Evolutionary conservation across 495 filamentous ascomycete species (phyloP).

Genomic region (Pyrenopolyporus hunteri): DNA sequence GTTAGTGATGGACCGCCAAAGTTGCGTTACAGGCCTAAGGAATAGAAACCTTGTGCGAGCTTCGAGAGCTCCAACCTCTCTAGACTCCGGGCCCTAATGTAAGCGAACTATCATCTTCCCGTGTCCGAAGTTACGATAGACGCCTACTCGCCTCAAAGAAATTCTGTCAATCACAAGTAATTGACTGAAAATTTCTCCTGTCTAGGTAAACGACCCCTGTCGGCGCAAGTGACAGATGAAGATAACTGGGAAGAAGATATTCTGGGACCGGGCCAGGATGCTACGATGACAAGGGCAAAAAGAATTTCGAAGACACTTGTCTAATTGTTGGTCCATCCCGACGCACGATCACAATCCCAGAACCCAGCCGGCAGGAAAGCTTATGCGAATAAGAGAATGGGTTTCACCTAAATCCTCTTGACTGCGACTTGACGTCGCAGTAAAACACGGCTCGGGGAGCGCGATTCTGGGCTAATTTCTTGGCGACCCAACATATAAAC

Average conservation of each 20-base stretch:
- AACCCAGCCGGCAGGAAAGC: slow-evolving; percentile 23
- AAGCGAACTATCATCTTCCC: too few relatives aligned
- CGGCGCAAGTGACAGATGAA: slow-evolving; percentile 21
- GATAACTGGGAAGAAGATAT: background rate
- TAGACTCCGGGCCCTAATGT: background rate
- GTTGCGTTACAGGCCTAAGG: slow-evolving; percentile 1
- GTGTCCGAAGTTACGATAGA: too few relatives aligned
- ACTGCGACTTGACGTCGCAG: slow-evolving; percentile 26
- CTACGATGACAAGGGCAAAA: slow-evolving; percentile 16
- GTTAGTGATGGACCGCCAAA: background rate
- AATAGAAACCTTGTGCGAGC: slow-evolving; percentile 7
- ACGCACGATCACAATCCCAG: background rate
- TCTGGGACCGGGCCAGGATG: slow-evolving; percentile 19
- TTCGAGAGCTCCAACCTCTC: background rate
- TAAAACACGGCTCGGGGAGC: slow-evolving; percentile 24
- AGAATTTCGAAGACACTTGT: slow-evolving; percentile 1
- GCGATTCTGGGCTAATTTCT: slow-evolving; percentile 17
- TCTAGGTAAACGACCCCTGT: too few relatives aligned
- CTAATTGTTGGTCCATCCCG: background rate
- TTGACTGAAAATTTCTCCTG: slow-evolving; percentile 1
- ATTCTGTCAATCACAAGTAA: slow-evolving; percentile 5
- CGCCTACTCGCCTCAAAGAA: too few relatives aligned
- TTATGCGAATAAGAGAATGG: slow-evolving; percentile 12
- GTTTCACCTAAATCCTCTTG: slow-evolving; percentile 2
- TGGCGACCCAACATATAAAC: slow-evolving; percentile 22